These are phyloP conservation scores for Dysphania ambrosioides DNA, from an alignment of 148 eudicot genomes.

Conservation along the genomic window DNA sequence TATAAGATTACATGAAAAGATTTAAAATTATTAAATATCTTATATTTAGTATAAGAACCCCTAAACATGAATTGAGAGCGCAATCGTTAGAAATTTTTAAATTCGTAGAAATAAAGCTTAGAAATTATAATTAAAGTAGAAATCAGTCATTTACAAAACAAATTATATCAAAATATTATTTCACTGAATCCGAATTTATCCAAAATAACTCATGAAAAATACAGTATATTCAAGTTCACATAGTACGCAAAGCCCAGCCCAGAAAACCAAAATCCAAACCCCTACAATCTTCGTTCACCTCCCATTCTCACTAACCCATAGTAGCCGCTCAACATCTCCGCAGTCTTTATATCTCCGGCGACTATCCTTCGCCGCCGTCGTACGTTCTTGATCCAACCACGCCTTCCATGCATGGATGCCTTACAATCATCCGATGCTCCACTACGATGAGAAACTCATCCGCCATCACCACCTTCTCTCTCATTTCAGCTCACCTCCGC, in stretches of 20 bases:
- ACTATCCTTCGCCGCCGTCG: constrained; percentile 11
- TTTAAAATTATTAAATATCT: too few species aligned
- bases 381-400: not conserved
- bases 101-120: too few species aligned
- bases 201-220: too few species aligned
- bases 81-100: too few species aligned
- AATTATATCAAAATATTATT: too few species aligned
- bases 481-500: constrained; percentile 6
- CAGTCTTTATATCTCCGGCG: constrained; percentile 7
- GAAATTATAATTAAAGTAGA: too few species aligned
- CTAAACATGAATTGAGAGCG: too few species aligned
- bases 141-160: too few species aligned
- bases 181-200: too few species aligned
- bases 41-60: too few species aligned
- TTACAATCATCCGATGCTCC: constrained; percentile 18
- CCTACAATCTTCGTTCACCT: not conserved
- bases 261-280: not conserved
- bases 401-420: constrained; percentile 23
- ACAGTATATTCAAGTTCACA: too few species aligned
- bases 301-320: not conserved
- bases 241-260: constrained; percentile 34
- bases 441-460: constrained; percentile 34
- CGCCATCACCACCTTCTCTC: constrained; percentile 18
- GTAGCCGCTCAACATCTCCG: not conserved
- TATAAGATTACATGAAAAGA: too few species aligned